Evolutionary conservation across 306 rosid species (phyloP).

Genomic region (Betula pendula): DNA sequence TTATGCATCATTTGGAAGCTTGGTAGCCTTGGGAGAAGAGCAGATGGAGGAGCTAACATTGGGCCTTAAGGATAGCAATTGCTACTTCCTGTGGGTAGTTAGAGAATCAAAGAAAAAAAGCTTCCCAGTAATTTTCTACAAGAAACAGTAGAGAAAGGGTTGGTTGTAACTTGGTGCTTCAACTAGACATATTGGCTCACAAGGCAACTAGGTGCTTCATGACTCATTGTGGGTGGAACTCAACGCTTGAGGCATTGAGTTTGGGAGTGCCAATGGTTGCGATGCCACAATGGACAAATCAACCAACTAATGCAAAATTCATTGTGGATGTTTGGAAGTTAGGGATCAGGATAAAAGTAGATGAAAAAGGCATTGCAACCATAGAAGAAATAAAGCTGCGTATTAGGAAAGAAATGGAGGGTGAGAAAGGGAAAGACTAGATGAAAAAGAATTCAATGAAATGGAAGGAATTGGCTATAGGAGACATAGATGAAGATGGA

Average conservation of each 20-base stretch:
- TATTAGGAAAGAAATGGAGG: slow-evolving; percentile 19
- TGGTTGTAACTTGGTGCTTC: slow-evolving; percentile 21
- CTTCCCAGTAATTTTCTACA: slow-evolving; percentile 12
- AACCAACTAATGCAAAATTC: slow-evolving; percentile 20
- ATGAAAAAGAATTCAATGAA: slow-evolving; percentile 10
- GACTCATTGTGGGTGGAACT: slow-evolving; percentile 30
- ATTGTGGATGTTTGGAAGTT: slow-evolving; percentile 24
- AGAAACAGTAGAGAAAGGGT: not conserved
- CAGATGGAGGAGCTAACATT: slow-evolving; percentile 15
- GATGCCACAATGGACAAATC: slow-evolving; percentile 26
- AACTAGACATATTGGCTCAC: slow-evolving; percentile 18
- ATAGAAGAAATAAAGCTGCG: slow-evolving; percentile 17
- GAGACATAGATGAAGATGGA: slow-evolving; percentile 21
- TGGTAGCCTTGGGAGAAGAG: slow-evolving; percentile 21
- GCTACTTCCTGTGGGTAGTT: slow-evolving; percentile 22
- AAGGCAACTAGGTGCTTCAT: slow-evolving; percentile 3
- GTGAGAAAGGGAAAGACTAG: slow-evolving; percentile 18
- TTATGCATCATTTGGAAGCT: slow-evolving; percentile 18
- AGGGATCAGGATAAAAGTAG: slow-evolving; percentile 6
- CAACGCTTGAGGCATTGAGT: slow-evolving; percentile 22
- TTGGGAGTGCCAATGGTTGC: slow-evolving; percentile 25
- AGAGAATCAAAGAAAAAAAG: slow-evolving; percentile 24
- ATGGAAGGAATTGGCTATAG: slow-evolving; percentile 20
- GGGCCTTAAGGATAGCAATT: slow-evolving; percentile 3
- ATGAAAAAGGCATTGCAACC: slow-evolving; percentile 1